These are phyloP conservation scores for Komagataella pseudopastoris DNA, from an alignment of 805 yeast species.

Conservation along the genomic window DNA sequence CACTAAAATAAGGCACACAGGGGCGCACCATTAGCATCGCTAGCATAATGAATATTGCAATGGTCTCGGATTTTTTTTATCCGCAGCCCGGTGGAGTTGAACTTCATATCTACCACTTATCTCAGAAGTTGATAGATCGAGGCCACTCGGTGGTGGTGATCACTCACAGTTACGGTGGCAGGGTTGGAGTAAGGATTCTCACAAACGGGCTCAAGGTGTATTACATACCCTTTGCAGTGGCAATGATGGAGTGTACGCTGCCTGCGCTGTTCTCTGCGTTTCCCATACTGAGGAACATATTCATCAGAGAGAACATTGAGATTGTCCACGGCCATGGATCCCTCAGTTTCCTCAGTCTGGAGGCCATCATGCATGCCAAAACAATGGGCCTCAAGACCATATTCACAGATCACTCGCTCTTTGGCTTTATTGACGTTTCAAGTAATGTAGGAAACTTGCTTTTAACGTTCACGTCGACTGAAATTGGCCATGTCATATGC, in stretches of 20 bases:
- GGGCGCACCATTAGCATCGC: neutral
- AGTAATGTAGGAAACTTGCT: constrained; percentile 79
- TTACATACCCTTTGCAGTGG: constrained; percentile 69
- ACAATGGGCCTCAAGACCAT: constrained; percentile 89
- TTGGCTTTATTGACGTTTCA: constrained; percentile 82
- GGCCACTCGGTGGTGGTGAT: constrained; percentile 83
- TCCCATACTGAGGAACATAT: constrained; percentile 74
- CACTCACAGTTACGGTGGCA: constrained; percentile 77
- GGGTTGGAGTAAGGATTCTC: constrained; percentile 71
- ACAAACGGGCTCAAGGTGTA: constrained; percentile 90
- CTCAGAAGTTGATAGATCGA: constrained; percentile 63
- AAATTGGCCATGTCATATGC: constrained; percentile 88
- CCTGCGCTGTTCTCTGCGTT: constrained; percentile 86
- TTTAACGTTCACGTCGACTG: constrained; percentile 70
- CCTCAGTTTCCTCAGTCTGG: constrained; percentile 75
- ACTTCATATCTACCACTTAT: constrained; percentile 82
- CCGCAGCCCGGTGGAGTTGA: constrained; percentile 99
- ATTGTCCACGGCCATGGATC: constrained; percentile 95
- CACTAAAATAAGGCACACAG: neutral
- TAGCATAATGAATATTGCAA: constrained; percentile 13
- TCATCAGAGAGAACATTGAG: constrained; percentile 74
- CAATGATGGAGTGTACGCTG: constrained; percentile 74
- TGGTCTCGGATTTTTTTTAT: constrained; percentile 95
- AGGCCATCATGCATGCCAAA: constrained; percentile 80
- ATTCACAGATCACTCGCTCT: constrained; percentile 90